Base-by-base conservation (phyloP, 2,329 filamentous ascomycete genomes). In the Phaeophleospora eucalypticola region DNA sequence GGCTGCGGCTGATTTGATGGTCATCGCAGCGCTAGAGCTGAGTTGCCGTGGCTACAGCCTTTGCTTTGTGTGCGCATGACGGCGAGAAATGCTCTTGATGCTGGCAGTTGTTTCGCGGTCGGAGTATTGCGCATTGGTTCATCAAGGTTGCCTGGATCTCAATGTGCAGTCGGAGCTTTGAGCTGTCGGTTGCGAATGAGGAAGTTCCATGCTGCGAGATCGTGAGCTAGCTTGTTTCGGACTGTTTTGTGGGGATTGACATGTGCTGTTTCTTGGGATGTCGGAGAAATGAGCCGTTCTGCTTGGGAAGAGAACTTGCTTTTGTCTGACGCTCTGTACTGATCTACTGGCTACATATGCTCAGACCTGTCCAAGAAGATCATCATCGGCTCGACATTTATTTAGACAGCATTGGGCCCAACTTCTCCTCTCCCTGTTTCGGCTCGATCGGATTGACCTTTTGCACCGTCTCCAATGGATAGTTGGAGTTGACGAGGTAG, bases 371-470 rank as follows among this genome's bases (percentile, higher is more conserved):
- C n/a, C n/a, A n/a, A n/a, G n/a, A n/a, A n/a, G n/a, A n/a, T n/a
- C 24, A 29, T 12, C 24, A 29, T 12, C 12, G 6, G 7, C 24
- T 12, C 7, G 24, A 12, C 24, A 29, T 29, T 12, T 29, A 29
- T 12, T 29, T 6, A 29, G 37, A 14, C 17, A 40, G 15, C 4
- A 3, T 48, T 37, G 46, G 32, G 17, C 29, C 37, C 29, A 56
- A 38, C 29, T 46, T 45, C 37, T 45, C 51, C 43, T 53, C 43
- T 17, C 51, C 51, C 37, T 56, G 50, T 35, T 37, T 49, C 24
- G 53, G 53, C 32, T 49, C 45, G 21, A 56, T 56, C 8, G 50
- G 45, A 50, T 51, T 33, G 35, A 40, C 2, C 4, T 51, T 53
- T 12, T 47, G 50, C 8, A 39, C n/a, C 15, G 51, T 44, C 36